phyloP scores from a whole-genome alignment of 495 filamentous ascomycete genomes.

The Extremus antarcticus region DNA sequence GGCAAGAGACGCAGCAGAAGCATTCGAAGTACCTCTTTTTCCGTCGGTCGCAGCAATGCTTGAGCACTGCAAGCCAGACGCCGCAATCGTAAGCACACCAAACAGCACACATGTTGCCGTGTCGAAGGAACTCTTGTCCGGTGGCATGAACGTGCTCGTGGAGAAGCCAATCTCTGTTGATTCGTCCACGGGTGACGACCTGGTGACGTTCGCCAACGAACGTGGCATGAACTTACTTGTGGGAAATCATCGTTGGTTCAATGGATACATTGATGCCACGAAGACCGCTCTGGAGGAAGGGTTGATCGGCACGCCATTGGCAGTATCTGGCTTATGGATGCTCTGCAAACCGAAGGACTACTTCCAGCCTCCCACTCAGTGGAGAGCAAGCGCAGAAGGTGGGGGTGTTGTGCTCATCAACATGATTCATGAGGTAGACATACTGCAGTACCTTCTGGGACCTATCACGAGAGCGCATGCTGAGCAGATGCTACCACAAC shows the following conservation, averaged over 20 bases:
- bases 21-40: conserved; percentile 27
- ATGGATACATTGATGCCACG: conserved; percentile 43
- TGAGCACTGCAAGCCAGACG: conserved; percentile 35
- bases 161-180: conserved; percentile 47
- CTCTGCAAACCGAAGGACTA: conserved; percentile 42
- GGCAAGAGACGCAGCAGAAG: conserved; percentile 25
- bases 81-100: conserved; percentile 50
- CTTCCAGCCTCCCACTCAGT: conserved; percentile 39
- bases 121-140: conserved; percentile 38
- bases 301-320: conserved; percentile 38
- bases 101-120: conserved; percentile 47
- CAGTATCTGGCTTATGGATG: conserved; percentile 46
- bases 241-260: conserved; percentile 52
- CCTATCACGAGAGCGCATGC: conserved; percentile 42
- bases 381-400: conserved; percentile 42
- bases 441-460: conserved; percentile 48
- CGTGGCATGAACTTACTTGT: conserved; percentile 37
- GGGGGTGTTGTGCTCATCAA: conserved; percentile 25
- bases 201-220: conserved; percentile 24
- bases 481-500: conserved; percentile 35
- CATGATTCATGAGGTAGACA: conserved; percentile 50
- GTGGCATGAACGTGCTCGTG: conserved; percentile 43
- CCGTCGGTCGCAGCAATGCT: conserved; percentile 36
- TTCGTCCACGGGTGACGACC: conserved; percentile 30
- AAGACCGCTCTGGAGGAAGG: conserved; percentile 35